A percentile compares a stretch with the other conserved stretches of the same genome.
Conservation (phyloP, 306 rosid species). For the Fragaria vesca region DNA sequence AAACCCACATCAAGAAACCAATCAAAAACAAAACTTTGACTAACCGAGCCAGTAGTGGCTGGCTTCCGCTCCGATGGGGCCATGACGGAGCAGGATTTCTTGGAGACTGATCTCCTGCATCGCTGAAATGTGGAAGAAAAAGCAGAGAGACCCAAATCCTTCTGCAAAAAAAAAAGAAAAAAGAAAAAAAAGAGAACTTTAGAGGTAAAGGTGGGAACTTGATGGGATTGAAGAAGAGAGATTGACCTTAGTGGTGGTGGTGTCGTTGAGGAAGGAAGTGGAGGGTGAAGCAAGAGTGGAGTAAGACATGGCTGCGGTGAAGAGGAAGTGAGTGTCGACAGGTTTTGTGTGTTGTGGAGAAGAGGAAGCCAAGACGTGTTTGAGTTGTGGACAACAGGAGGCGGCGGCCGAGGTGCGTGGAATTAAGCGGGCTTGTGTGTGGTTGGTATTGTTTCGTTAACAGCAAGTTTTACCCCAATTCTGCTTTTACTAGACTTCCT, state of each 20-base stretch:
- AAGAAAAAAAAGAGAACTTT: background rate
- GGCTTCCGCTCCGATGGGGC: constrained; percentile 81
- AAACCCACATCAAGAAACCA: background rate
- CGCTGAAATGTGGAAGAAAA: constrained; percentile 41
- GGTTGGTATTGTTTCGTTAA: background rate
- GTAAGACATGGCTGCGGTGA: constrained; percentile 51
- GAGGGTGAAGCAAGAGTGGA: constrained; percentile 47
- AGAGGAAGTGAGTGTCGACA: background rate
- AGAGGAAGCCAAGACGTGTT: background rate
- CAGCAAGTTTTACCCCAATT: background rate
- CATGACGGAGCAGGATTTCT: constrained; percentile 57
- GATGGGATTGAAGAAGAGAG: background rate
- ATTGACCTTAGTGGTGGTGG: constrained; percentile 40
- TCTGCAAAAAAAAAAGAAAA: constrained; percentile 25
- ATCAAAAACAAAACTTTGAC: background rate
- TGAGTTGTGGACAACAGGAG: background rate
- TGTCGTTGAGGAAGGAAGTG: constrained; percentile 35
- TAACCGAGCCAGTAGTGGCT: constrained; percentile 59
- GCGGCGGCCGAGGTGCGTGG: constrained; percentile 11
- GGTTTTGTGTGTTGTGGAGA: background rate
- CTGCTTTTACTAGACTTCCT: too few species aligned
- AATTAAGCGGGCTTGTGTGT: background rate
- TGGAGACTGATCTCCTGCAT: constrained; percentile 42
- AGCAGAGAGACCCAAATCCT: constrained; percentile 45
- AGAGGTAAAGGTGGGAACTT: background rate